Base-by-base conservation (phyloP, 1,139 yeast species). In the Blastobotrys aristatus region DNA sequence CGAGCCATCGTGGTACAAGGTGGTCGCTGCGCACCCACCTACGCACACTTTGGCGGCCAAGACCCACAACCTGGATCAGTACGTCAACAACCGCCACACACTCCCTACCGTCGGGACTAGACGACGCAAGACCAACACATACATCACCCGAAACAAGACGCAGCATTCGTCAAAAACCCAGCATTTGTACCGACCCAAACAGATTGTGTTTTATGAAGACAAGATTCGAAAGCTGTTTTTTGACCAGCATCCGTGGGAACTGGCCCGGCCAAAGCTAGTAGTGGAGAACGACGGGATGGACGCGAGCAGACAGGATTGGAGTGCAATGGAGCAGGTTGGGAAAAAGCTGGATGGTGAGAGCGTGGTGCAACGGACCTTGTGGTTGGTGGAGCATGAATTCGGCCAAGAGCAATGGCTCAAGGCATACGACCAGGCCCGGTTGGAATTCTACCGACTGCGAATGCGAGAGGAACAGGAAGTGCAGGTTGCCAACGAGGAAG, bases 181-280 rank as follows among this genome's bases (percentile, higher is more conserved):
- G 53, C 70, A 68, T 46, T 60, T 80, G 31, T 77, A 77, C 59
- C 71, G 74, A 52, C 76, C 88, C 5, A 82, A 84, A 42, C 78
- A 79, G 56, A 73, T 92, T 59, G 69, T 68, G 50, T 89, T 80
- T 61, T 71, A 84, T 46, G 97, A 92, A 67, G 98, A 92, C 67
- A 79, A 81, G 58, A 70, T 92, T 57, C 79, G 98, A 70, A 74
- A 77, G 46, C 72, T 85, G 27, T 92, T 92, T 62, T 92, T 83
- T 67, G 81, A 80, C 52, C 96, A 90, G 64, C 99, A 92, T 66
- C 98, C 99, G 11, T 92, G 98, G 98, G 99, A 92, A 68, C 73
- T 90, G 50, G 86, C 98, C 2, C 79, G 96, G 57, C 97, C 98
- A n/a, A 87, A 87, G 63, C 75, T 80, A 29, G 69, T 92, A 56